phyloP scores from a whole-genome alignment of 2,329 filamentous ascomycete species.

The Colletotrichum aenigma region DNA sequence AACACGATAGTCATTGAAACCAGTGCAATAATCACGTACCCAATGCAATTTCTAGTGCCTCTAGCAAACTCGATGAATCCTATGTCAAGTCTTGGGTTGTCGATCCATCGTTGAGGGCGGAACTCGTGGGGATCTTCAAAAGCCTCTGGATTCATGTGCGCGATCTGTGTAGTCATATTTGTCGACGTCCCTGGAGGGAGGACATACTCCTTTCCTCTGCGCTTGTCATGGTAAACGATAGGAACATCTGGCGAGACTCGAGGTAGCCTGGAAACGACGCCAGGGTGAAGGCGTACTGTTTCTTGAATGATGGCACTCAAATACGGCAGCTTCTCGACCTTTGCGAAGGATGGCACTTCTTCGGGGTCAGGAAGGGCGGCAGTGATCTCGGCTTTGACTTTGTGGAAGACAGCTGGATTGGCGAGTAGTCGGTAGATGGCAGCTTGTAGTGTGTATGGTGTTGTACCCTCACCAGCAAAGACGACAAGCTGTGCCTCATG shows the following conservation, averaged over 20 bases:
- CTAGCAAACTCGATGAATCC: neutral
- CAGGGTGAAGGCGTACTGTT: constrained; percentile 44
- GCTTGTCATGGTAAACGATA: constrained; percentile 25
- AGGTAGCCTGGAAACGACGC: constrained; percentile 31
- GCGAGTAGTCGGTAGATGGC: neutral
- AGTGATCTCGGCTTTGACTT: neutral
- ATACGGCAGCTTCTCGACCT: constrained; percentile 39
- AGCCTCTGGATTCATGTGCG: constrained; percentile 18
- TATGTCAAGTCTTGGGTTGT: neutral
- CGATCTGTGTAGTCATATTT: constrained; percentile 28
- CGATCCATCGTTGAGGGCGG: constrained; percentile 28
- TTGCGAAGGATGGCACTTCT: neutral
- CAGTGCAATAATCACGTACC: neutral
- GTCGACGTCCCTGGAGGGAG: neutral
- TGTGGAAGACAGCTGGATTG: neutral
- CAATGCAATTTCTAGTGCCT: neutral
- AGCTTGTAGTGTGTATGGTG: neutral
- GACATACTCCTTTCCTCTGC: neutral
- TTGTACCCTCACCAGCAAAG: neutral
- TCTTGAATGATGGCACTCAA: constrained; percentile 44
- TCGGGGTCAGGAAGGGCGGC: neutral
- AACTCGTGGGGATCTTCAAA: constrained; percentile 26
- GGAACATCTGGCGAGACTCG: constrained; percentile 31
- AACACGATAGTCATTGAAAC: neutral
- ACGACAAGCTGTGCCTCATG: neutral